Evolutionary conservation across 768 basidiomycete genomes (phyloP), one percentile per base, ranked within the genome.

Genomic region (Albatrellus ellisii): DNA sequence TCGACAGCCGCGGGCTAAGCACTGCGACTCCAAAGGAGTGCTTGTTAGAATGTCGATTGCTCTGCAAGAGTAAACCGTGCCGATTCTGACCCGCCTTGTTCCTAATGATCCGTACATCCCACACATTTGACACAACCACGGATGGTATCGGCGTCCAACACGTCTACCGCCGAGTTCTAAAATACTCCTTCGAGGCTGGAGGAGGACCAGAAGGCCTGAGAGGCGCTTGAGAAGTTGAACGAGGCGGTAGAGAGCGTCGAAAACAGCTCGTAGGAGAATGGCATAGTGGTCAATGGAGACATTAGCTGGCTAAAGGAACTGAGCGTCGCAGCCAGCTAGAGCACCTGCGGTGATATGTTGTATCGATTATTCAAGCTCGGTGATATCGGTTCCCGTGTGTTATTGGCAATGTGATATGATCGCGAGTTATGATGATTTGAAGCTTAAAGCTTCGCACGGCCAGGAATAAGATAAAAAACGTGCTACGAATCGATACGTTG

Each of bases 121-220:
- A 2, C 89, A 95, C 50, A 81, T 99, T 18, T 99, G 21, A 77
- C 84, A 3, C 84, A 94, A 11, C 62, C 98, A 27, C 77, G 87
- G 28, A 91, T 89, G 8, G 68, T 99, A 4, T 78, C 86, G 7
- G 56, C 75, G 0, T 59, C 98, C 45, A 94, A 99, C 54, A 69
- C 79, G 0, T 77, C 84, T 36, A 88, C 94, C 0, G 70, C 79
- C 1, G 73, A 79, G 20, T 91, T 97, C 52, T 73, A 80, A 39
- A 68, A 64, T 17, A 74, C 77, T 2, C 64, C 97, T 3, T 60
- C 68, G 14, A 58, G 67, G 36, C 62, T 92, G 25, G 81, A 86
- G 57, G 75, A 75, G 42, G 82, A 86, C 46, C 84, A 91, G 52
- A 68, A 73, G 47, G 62, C 75, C 26, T 69, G 68, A 20, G 77